Evolutionary conservation across 495 filamentous ascomycete species (phyloP).

Genomic region (Hamigera avellanea): DNA sequence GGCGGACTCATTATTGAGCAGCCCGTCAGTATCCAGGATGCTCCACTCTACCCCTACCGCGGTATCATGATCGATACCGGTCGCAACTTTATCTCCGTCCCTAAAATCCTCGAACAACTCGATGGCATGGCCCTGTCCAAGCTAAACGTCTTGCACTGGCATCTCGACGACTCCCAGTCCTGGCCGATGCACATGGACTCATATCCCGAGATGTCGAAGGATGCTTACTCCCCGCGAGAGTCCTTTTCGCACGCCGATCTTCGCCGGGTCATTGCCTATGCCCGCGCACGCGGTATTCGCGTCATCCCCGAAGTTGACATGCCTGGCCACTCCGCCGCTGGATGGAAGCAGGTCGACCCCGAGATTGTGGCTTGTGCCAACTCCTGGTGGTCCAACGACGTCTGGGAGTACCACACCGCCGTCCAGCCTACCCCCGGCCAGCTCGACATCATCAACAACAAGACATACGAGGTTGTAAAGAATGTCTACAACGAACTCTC

Average conservation of each 20-base stretch:
- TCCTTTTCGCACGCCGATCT: conserved; percentile 27
- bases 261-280: conserved; percentile 32
- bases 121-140: conserved; percentile 41
- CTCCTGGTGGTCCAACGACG: conserved; percentile 47
- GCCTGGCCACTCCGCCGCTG: conserved; percentile 38
- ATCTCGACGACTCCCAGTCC: conserved; percentile 38
- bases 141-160: conserved; percentile 43
- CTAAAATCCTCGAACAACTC: conserved; percentile 40
- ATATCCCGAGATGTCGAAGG: conserved; percentile 41
- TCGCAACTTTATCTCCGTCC: conserved; percentile 35
- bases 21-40: conserved; percentile 34
- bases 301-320: conserved; percentile 42
- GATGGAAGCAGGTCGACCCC: conserved; percentile 44
- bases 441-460: conserved; percentile 42
- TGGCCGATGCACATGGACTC: conserved; percentile 38
- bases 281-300: conserved; percentile 33
- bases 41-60: conserved; percentile 36
- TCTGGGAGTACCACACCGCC: conserved; percentile 38
- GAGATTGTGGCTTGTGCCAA: conserved; percentile 38
- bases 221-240: conserved; percentile 40
- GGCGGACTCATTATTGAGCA: conserved; percentile 38
- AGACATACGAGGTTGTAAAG: conserved; percentile 39
- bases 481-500: conserved; percentile 44
- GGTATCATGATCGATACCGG: conserved; percentile 41
- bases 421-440: conserved; percentile 47